These are phyloP conservation scores for Quercus bicolor DNA, from an alignment of 306 rosid species.

Conservation along the genomic window DNA sequence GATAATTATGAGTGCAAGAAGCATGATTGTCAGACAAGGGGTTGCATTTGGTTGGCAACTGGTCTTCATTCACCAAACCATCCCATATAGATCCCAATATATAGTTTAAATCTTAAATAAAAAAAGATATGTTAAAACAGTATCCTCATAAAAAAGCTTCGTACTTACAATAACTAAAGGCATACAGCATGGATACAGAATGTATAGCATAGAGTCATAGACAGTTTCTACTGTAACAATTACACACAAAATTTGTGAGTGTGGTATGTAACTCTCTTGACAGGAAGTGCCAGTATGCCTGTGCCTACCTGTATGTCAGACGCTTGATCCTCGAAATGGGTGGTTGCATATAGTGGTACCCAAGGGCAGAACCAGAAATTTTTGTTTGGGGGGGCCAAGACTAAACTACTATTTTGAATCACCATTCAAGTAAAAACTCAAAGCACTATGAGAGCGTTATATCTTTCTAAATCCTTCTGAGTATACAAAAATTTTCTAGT, in stretches of 20 bases:
- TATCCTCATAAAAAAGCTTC: background rate
- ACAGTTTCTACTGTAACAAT: background rate
- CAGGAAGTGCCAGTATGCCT: too few species aligned
- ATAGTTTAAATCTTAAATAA: background rate
- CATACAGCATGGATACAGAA: background rate
- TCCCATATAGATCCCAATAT: background rate
- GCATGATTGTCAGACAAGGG: background rate
- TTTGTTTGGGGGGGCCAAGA: too few species aligned
- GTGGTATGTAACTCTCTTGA: too few species aligned
- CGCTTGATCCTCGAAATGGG: too few species aligned
- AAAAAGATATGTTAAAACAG: background rate
- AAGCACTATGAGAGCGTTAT: too few species aligned
- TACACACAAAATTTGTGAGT: background rate
- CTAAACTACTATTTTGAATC: too few species aligned
- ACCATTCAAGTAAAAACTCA: too few species aligned
- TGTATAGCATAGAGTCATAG: background rate
- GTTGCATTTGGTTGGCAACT: background rate
- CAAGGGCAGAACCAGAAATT: too few species aligned
- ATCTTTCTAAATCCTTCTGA: too few species aligned
- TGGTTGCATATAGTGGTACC: too few species aligned
- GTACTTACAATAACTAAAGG: background rate
- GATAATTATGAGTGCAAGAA: background rate
- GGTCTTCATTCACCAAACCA: background rate
- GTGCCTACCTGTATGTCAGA: too few species aligned
- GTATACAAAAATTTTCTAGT: too few species aligned